Percentiles rank a stretch among this genome's conserved stretches.
phyloP scores from a whole-genome alignment of 2,329 filamentous ascomycete genomes.

The Thielaviopsis ethacetica region DNA sequence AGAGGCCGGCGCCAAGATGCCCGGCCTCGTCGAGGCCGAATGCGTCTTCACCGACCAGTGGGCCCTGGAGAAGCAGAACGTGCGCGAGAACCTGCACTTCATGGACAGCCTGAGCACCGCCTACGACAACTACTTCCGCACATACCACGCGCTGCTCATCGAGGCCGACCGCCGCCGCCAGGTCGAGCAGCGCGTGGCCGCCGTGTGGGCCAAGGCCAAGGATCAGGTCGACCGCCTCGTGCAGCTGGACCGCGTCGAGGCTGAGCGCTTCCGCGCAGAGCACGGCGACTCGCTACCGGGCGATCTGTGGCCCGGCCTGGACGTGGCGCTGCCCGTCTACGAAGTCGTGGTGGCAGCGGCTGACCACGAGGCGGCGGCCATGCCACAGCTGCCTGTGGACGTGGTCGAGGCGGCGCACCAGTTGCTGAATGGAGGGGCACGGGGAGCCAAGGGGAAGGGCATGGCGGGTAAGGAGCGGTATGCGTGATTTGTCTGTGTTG shows the following conservation, averaged over 20 bases:
- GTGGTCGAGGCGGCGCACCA: conserved; percentile 2
- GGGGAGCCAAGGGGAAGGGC: neutral
- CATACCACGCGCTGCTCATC: conserved; percentile 70
- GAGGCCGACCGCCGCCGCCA: conserved; percentile 63
- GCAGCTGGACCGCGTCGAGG: conserved; percentile 52
- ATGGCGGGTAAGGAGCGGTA: neutral
- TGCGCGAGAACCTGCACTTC: conserved; percentile 54
- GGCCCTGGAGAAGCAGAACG: conserved; percentile 55
- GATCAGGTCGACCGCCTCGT: conserved; percentile 61
- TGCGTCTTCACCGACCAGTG: conserved; percentile 50
- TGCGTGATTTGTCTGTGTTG: neutral
- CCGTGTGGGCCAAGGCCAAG: conserved; percentile 61
- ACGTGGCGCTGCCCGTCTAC: conserved; percentile 38
- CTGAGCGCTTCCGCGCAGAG: conserved; percentile 65
- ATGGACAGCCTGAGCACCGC: conserved; percentile 65
- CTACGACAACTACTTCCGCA: conserved; percentile 71
- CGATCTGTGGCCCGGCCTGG: conserved; percentile 72
- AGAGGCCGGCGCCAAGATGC: conserved; percentile 48
- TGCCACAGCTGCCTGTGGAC: conserved; percentile 9
- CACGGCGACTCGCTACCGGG: conserved; percentile 76
- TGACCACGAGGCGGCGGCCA: conserved; percentile 12
- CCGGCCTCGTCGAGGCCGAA: conserved; percentile 47
- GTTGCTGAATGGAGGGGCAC: neutral
- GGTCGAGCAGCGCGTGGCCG: conserved; percentile 57
- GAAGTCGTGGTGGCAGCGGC: conserved; percentile 27